Evolutionary conservation across 345 rosid species (phyloP), one percentile per base, ranked within the genome.

Genomic region (Populus tremula): DNA sequence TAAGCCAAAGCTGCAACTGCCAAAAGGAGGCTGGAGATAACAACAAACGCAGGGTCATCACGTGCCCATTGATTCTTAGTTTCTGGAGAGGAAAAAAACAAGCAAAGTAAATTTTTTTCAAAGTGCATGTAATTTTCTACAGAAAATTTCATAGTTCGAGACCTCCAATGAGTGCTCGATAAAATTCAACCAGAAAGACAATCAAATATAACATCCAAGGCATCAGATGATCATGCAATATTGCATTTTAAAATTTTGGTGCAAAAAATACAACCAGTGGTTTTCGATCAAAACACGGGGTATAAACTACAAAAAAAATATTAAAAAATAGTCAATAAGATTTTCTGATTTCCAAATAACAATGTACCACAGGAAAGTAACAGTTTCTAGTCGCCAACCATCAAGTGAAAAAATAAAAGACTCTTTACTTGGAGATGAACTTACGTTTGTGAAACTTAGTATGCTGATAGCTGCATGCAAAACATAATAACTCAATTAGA

Each of bases 51-150:
- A 76, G 99, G 99, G 84, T 96, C 99, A 33, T 96, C 99, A 72
- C 99, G 98, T 73, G 99, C 99, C 99, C 99, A 96, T 83, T 96
- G 99, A 86, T 96, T 96, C 86, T 96, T 96, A 77, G 99, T 96
- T 92, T 96, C 99, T 96, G 94, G 77, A 67, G 72, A 29, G 73
- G 71, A 77, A 72, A 45, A 74, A 62, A 17, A 67, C 81, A 68
- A 67, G 21, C 25, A 68, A 33, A 79, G 71, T 43, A 43, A 33
- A 10, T 43, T 11, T 21, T 17, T 56, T n/a, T 66, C 70, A 77
- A 71, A 61, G 25, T 74, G 63, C 45, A 56, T 43, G 41, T 33
- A 16, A 68, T 33, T 56, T 62, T 64, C 39, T 12, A 25, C 2
- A 25, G 59, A 59, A 33, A 70, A 6, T 76, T 25, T 25, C 72